A percentile compares a stretch with the other conserved stretches of the same genome.
phyloP scores from a whole-genome alignment of 2,329 filamentous ascomycete species.

The Elsinoe perseae region DNA sequence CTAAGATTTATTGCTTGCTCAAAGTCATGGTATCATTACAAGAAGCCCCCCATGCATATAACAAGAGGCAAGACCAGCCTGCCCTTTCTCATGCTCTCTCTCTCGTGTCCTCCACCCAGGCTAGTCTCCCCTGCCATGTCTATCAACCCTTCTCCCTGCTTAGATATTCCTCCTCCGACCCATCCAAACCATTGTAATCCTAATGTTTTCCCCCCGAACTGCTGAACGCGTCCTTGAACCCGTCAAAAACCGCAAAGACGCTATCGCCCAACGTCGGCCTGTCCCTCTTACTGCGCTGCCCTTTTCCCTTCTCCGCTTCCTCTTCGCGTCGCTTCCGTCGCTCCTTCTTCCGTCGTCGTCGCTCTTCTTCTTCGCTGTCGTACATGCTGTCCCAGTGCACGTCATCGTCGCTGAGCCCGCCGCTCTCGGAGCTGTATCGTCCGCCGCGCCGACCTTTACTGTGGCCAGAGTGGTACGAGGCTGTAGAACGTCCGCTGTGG shows the following conservation, averaged over 20 bases:
- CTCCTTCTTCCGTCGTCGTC: conserved; percentile 9
- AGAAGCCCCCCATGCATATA: background rate
- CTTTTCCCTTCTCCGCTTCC: background rate
- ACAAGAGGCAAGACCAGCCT: background rate
- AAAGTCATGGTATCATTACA: conserved; percentile 6
- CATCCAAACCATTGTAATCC: conserved; percentile 14
- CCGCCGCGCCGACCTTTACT: background rate
- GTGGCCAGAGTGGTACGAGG: background rate
- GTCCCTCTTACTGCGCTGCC: background rate
- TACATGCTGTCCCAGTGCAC: conserved; percentile 7
- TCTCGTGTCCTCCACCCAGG: background rate
- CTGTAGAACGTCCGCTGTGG: conserved; percentile 10
- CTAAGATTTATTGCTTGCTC: background rate
- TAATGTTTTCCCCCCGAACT: conserved; percentile 4
- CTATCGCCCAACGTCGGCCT: conserved; percentile 9
- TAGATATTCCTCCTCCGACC: background rate
- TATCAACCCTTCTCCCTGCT: background rate
- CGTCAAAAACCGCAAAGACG: conserved; percentile 10
- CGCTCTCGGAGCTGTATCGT: conserved; percentile 10
- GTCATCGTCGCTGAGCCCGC: conserved; percentile 8
- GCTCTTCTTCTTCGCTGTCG: conserved; percentile 15
- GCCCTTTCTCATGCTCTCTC: background rate
- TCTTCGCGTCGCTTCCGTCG: conserved; percentile 3
- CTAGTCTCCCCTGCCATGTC: too few relatives aligned
- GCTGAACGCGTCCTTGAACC: conserved; percentile 6